phyloP scores from a whole-genome alignment of 1,284 basidiomycete genomes.

The Malassezia pachydermatis region DNA sequence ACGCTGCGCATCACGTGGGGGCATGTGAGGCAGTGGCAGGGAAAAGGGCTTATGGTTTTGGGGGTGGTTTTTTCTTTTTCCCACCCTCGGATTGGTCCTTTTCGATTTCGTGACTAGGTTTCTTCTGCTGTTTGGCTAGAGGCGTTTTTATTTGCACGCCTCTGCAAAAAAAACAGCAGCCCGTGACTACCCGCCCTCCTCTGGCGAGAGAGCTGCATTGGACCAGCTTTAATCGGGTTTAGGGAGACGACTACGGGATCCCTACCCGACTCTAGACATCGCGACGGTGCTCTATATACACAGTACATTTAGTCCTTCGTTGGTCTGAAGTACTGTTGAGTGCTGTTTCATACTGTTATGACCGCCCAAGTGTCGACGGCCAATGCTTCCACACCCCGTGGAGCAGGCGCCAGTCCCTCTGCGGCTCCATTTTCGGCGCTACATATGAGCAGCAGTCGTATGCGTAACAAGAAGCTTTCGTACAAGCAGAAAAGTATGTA shows the following conservation, averaged over 20 bases:
- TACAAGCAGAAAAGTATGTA: conserved; percentile 37
- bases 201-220: conserved; percentile 2
- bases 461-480: conserved; percentile 38
- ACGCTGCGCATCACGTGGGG: not conserved
- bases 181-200: conserved; percentile 7
- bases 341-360: conserved; percentile 5
- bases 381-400: conserved; percentile 6
- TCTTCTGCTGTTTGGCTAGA: conserved; percentile 1
- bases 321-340: conserved; percentile 19
- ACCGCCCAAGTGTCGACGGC: conserved; percentile 11
- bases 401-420: not conserved
- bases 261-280: conserved; percentile 2
- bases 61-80: too few species aligned
- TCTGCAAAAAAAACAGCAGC: not conserved
- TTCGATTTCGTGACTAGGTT: not conserved
- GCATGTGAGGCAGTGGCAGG: not conserved
- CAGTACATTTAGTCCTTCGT: conserved; percentile 20
- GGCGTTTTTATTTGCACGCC: not conserved
- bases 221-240: conserved; percentile 2
- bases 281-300: conserved; percentile 1
- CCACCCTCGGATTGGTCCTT: too few species aligned
- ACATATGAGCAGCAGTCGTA: conserved; percentile 31
- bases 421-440: conserved; percentile 5
- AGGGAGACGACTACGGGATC: not conserved
- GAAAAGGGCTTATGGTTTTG: too few species aligned